Base-by-base conservation (phyloP, 2,329 filamentous ascomycete genomes). In the Calonectria honghensis region DNA sequence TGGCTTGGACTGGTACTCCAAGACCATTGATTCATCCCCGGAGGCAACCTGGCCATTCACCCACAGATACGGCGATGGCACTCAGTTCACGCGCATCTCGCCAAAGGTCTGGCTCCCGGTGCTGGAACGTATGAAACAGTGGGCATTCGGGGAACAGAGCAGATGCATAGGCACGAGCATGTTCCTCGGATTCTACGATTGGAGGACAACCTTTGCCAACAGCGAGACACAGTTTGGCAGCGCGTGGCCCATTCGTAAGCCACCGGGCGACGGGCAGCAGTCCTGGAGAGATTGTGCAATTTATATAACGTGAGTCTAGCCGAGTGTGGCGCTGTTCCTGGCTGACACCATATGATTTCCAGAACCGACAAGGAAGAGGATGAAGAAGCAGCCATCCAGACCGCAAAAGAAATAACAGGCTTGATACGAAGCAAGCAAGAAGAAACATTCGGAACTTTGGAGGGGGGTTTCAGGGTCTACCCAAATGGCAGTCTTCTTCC, bases 241-340 rank as follows among this genome's bases (percentile, higher is more conserved):
- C 27, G 35, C 35, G 37, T 63, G 57, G 37, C 57, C 35, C 1
- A 10, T 63, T 20, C 57, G 37, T 37, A 63, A 39, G 57, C 57
- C 57, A 41, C 57, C 57, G 5, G 57, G 57, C 5, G 57, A 63
- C 24, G 35, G 35, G 3, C 14, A 63, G 24, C 35, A 37, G 6
- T 63, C 57, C 3, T 63, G 57, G 57, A 63, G 57, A 63, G 57
- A 63, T 13, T 63, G 57, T 63, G 37, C 35, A 10, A 63, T 63
- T 16, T 63, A 63, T 14, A 41, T 63, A 2, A 41, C 57, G 37
- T 41, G 39, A 18, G 57, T 63, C 24, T 20, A 18, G 24, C 13
- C 3, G 2, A 4, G 20, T 16, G n/a, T 18, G 24, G 57, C 27
- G 24, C n/a, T 11, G 16, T 41, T 20, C 9, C 5, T 31, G 57